Conservation (phyloP, 805 yeast species). For the Nakazawaea siamensis region DNA sequence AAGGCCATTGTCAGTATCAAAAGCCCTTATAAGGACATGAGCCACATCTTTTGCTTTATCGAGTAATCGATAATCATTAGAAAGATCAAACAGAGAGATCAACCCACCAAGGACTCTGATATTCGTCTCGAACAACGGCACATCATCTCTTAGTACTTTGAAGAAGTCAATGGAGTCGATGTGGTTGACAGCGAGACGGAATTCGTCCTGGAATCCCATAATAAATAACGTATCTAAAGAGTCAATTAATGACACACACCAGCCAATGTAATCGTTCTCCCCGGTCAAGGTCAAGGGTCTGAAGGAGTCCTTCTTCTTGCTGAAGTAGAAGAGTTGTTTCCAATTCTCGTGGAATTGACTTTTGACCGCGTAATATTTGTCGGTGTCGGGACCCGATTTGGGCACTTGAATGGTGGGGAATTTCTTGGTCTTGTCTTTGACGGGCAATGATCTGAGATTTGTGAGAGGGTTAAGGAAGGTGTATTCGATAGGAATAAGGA, state of each 20-base stretch:
- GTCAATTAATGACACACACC: slow-evolving; percentile 68
- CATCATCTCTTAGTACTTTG: slow-evolving; percentile 48
- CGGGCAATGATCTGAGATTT: background rate
- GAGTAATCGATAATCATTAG: slow-evolving; percentile 25
- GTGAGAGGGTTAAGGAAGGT: slow-evolving; percentile 2
- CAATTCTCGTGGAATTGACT: slow-evolving; percentile 8
- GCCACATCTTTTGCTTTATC: slow-evolving; percentile 37
- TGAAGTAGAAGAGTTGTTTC: slow-evolving; percentile 8
- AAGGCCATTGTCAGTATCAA: slow-evolving; percentile 51
- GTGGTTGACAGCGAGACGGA: slow-evolving; percentile 36
- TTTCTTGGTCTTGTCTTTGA: background rate
- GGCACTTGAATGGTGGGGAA: slow-evolving; percentile 4
- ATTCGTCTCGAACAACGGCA: slow-evolving; percentile 83
- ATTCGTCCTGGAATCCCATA: slow-evolving; percentile 52
- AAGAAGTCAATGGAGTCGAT: slow-evolving; percentile 32
- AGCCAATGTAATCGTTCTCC: slow-evolving; percentile 6
- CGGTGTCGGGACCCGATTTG: background rate
- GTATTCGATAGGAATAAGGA: background rate
- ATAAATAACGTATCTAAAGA: slow-evolving; percentile 72
- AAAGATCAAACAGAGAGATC: slow-evolving; percentile 54
- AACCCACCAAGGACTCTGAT: slow-evolving; percentile 81
- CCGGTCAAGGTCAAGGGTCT: slow-evolving; percentile 7
- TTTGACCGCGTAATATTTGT: background rate
- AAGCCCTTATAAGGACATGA: slow-evolving; percentile 41
- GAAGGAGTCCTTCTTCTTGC: slow-evolving; percentile 7